phyloP scores from a whole-genome alignment of 352 stramenopile species.

The Pythium apleroticum region DNA sequence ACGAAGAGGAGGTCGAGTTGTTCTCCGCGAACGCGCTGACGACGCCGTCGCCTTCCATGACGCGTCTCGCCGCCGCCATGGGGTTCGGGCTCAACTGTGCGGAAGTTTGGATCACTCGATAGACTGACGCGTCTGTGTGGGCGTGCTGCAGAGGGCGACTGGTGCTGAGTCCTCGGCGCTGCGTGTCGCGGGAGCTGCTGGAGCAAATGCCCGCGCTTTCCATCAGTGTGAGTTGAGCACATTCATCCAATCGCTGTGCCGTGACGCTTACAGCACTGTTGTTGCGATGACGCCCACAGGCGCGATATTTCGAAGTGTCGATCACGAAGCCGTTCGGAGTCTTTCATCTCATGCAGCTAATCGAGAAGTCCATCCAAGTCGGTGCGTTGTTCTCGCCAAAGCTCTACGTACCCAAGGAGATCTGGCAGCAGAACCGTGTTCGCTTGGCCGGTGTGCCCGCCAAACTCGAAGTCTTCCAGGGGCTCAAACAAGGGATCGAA shows the following conservation, averaged over 20 bases:
- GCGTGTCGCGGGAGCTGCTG: constrained; percentile 65
- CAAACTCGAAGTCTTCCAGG: constrained; percentile 66
- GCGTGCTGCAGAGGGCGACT: constrained; percentile 5
- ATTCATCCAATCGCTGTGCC: neutral
- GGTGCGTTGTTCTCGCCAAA: constrained; percentile 70
- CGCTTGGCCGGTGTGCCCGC: constrained; percentile 54
- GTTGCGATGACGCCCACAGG: constrained; percentile 32
- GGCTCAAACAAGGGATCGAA: constrained; percentile 67
- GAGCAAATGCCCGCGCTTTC: constrained; percentile 70
- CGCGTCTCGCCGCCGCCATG: constrained; percentile 1
- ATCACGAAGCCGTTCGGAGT: constrained; percentile 60
- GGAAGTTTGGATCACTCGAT: neutral
- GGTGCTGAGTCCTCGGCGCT: constrained; percentile 42
- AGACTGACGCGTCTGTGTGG: neutral
- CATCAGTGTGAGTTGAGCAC: constrained; percentile 38
- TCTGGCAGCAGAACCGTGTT: constrained; percentile 76
- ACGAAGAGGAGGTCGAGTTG: constrained; percentile 22
- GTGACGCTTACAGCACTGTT: neutral
- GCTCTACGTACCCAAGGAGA: constrained; percentile 76
- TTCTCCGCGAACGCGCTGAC: constrained; percentile 17
- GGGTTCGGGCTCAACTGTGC: neutral
- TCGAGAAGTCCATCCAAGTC: constrained; percentile 78
- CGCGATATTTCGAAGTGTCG: constrained; percentile 54
- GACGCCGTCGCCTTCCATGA: constrained; percentile 7
- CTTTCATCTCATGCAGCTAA: constrained; percentile 80